Percentiles rank a stretch among this genome's conserved stretches.
phyloP scores from a whole-genome alignment of 495 filamentous ascomycete species.

The Xylaria venustula region DNA sequence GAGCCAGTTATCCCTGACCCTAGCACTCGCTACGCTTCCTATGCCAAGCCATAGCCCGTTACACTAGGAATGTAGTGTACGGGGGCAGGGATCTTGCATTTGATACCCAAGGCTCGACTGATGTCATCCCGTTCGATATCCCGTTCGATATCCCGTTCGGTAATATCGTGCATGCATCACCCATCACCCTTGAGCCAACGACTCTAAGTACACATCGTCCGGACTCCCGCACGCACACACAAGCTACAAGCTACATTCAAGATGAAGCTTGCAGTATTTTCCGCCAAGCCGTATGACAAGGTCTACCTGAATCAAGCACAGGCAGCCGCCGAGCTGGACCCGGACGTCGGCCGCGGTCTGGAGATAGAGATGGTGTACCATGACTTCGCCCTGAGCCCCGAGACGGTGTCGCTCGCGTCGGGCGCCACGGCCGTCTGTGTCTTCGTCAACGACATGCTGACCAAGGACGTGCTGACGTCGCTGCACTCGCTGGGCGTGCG shows the following conservation, averaged over 20 bases:
- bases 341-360: constrained; percentile 1
- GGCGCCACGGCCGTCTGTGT: constrained; percentile 62
- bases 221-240: too few species aligned
- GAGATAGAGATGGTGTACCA: constrained; percentile 50
- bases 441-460: constrained; percentile 67
- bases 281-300: constrained; percentile 61
- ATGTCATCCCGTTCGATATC: too few species aligned
- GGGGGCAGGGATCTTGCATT: too few species aligned
- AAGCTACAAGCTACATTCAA: too few species aligned
- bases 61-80: too few species aligned
- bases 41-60: too few species aligned
- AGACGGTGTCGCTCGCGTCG: constrained; percentile 56
- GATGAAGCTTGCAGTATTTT: constrained; percentile 62
- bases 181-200: background rate
- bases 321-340: constrained; percentile 20
- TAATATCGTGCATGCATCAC: background rate
- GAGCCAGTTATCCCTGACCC: too few species aligned
- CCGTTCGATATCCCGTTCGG: too few species aligned
- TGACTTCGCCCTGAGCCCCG: constrained; percentile 52
- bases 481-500: constrained; percentile 50
- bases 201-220: background rate
- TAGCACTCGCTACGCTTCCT: too few species aligned
- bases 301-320: constrained; percentile 44
- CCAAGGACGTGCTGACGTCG: constrained; percentile 48
- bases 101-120: background rate